Percentiles rank a stretch among this genome's conserved stretches.
These are phyloP conservation scores for Lithospermum erythrorhizon DNA, from an alignment of 257 asterid genomes.

Conservation along the genomic window DNA sequence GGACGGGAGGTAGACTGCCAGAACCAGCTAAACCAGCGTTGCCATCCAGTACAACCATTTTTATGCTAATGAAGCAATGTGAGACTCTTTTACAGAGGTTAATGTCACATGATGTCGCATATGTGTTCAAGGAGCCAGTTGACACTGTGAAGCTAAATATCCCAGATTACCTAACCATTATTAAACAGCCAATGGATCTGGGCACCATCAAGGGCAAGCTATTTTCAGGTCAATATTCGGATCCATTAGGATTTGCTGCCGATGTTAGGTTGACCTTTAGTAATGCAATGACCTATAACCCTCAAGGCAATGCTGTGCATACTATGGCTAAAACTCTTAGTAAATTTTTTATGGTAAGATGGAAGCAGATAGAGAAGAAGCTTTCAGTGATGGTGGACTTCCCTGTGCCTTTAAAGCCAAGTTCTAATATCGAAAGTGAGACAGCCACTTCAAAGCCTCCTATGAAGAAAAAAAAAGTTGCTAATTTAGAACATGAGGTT, in stretches of 20 bases:
- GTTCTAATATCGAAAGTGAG: constrained; percentile 35
- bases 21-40: constrained; percentile 28
- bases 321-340: constrained; percentile 42
- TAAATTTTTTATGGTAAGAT: constrained; percentile 56
- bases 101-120: constrained; percentile 9
- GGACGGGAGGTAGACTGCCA: constrained; percentile 24
- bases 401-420: constrained; percentile 31
- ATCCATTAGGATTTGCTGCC: constrained; percentile 4
- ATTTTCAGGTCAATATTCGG: background rate
- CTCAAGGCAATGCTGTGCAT: constrained; percentile 50
- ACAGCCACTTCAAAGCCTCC: constrained; percentile 33
- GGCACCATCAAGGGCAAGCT: constrained; percentile 14
- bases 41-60: background rate
- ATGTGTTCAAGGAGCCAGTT: constrained; percentile 17
- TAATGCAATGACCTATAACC: constrained; percentile 49
- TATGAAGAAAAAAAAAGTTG: constrained; percentile 43
- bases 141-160: constrained; percentile 7
- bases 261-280: constrained; percentile 11
- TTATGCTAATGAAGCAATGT: background rate
- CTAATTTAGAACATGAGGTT: constrained; percentile 28
- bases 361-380: constrained; percentile 68
- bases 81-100: background rate
- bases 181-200: constrained; percentile 18
- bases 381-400: constrained; percentile 23
- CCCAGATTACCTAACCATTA: constrained; percentile 14